These are phyloP conservation scores for Globisporangium nagaii DNA, from an alignment of 352 stramenopile genomes.

Conservation along the genomic window DNA sequence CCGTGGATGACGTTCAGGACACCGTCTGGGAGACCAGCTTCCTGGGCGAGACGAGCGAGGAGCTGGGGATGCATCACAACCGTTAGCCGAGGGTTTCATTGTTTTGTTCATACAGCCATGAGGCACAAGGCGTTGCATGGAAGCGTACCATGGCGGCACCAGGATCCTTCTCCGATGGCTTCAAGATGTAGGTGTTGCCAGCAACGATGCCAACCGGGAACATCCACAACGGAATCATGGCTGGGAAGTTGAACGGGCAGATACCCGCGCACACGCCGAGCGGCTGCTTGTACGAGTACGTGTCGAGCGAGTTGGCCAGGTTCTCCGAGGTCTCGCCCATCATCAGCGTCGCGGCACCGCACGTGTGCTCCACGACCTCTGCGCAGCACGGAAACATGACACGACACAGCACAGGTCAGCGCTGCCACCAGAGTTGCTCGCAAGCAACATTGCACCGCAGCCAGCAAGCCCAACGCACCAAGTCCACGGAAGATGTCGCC, in stretches of 20 bases:
- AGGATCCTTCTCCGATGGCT: conserved; percentile 93
- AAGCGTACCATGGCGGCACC: conserved; percentile 73
- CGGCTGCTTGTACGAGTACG: conserved; percentile 94
- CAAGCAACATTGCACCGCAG: neutral
- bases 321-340: conserved; percentile 95
- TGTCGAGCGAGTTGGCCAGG: conserved; percentile 91
- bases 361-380: conserved; percentile 78
- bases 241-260: conserved; percentile 95
- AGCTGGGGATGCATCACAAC: conserved; percentile 36
- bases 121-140: neutral
- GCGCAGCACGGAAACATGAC: neutral
- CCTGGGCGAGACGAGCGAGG: conserved; percentile 87
- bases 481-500: conserved; percentile 97
- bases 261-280: conserved; percentile 93
- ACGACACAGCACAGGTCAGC: neutral
- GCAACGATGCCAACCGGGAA: conserved; percentile 84
- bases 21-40: conserved; percentile 92
- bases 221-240: conserved; percentile 97
- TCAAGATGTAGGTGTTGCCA: conserved; percentile 97
- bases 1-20: conserved; percentile 95
- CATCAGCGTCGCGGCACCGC: conserved; percentile 77
- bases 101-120: neutral
- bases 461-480: conserved; percentile 14
- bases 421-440: no score
- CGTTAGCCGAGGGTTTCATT: neutral